Conservation (phyloP, 371 early-diverging fungal species). For the Synchytrium microbalum region DNA sequence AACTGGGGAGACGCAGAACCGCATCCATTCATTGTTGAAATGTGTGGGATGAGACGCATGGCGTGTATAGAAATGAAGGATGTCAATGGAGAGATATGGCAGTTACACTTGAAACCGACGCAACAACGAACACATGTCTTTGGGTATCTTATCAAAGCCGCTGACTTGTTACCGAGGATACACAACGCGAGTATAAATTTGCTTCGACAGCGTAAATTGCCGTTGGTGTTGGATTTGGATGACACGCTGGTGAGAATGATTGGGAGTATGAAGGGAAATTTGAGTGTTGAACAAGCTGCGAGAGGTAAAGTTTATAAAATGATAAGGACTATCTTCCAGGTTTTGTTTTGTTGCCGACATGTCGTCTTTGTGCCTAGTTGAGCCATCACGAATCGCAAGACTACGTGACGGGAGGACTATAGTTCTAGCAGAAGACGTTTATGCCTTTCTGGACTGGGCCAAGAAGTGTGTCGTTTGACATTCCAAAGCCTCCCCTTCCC, state of each 20-base stretch:
- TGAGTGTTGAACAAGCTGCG: too few species aligned
- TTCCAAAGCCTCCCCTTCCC: slow-evolving; percentile 1
- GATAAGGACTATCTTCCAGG: too few species aligned
- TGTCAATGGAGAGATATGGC: slow-evolving; percentile 49
- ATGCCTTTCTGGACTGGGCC: slow-evolving; percentile 73
- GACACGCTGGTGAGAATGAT: slow-evolving; percentile 70
- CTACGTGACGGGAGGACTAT: slow-evolving; percentile 58
- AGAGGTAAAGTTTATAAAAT: too few species aligned
- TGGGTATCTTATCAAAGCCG: slow-evolving; percentile 57
- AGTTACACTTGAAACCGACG: slow-evolving; percentile 62
- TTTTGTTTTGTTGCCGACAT: too few species aligned
- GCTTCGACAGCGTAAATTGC: slow-evolving; percentile 44
- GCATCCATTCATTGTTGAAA: too few species aligned
- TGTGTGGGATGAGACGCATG: too few species aligned
- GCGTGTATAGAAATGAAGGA: too few species aligned
- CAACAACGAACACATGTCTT: slow-evolving; percentile 55
- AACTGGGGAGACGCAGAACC: too few species aligned
- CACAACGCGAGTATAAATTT: slow-evolving; percentile 34
- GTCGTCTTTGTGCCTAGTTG: slow-evolving; percentile 61
- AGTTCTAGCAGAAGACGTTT: slow-evolving; percentile 59
- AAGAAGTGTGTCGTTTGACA: slow-evolving; percentile 24
- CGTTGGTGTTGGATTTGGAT: slow-evolving; percentile 71
- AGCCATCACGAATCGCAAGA: slow-evolving; percentile 9
- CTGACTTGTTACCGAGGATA: slow-evolving; percentile 46
- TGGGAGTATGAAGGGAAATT: slow-evolving; percentile 55